Percentiles rank a stretch among this genome's conserved stretches.
These are phyloP conservation scores for Sungouiozyma intestinalis DNA, from an alignment of 805 yeast species.

Conservation along the genomic window DNA sequence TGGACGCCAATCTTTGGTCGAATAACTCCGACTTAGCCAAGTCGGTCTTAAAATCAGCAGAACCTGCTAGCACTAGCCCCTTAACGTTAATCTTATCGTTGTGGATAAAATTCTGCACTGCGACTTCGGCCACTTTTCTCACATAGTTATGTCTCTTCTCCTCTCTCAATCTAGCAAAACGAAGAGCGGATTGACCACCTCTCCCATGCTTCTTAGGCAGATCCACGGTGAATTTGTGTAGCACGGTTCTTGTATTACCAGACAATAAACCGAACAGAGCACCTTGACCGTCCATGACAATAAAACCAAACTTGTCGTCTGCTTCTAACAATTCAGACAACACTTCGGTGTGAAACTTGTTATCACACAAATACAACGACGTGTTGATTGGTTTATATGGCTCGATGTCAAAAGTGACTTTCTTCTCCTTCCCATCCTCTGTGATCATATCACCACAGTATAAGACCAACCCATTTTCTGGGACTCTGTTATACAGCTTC, in stretches of 20 bases:
- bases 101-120: conserved; percentile 95
- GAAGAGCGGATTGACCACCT: conserved; percentile 99
- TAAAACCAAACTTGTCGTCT: conserved; percentile 95
- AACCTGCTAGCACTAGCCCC: conserved; percentile 95
- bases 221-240: conserved; percentile 94
- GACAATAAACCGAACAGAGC: conserved; percentile 89
- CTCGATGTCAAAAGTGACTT: conserved; percentile 92
- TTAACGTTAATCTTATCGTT: conserved; percentile 87
- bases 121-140: conserved; percentile 95
- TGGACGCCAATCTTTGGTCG: conserved; percentile 78
- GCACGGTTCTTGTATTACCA: conserved; percentile 93
- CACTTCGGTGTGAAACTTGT: conserved; percentile 97
- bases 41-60: conserved; percentile 97
- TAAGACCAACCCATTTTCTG: conserved; percentile 88
- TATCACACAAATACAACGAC: conserved; percentile 91
- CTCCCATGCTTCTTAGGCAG: conserved; percentile 99
- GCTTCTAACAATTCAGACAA: conserved; percentile 86
- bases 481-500: conserved; percentile 80
- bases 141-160: conserved; percentile 98
- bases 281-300: conserved; percentile 99
- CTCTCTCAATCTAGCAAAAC: conserved; percentile 98
- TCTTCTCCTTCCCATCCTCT: conserved; percentile 95
- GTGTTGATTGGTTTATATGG: conserved; percentile 99
- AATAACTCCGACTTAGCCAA: conserved; percentile 86
- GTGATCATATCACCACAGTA: conserved; percentile 98